Evolutionary conservation across 495 filamentous ascomycete species (phyloP), one percentile per base, ranked within the genome.

Genomic region (Penicillium samsonianum): DNA sequence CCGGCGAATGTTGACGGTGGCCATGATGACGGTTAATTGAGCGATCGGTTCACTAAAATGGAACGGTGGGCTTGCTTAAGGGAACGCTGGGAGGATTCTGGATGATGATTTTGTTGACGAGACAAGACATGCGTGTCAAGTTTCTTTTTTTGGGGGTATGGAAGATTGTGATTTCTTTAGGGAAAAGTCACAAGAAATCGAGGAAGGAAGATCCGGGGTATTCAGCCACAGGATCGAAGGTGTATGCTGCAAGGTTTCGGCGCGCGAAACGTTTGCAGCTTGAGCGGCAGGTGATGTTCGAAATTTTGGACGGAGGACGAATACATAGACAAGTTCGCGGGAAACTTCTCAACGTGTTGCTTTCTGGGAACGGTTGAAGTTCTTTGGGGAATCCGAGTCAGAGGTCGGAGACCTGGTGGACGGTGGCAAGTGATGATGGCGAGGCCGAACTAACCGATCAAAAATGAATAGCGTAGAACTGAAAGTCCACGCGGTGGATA

Each of bases 1-100:
- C 77, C 94, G 90, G 74, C 92, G 93, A 82, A 98, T 92, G 78
- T 98, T 98, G 84, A 98, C 81, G 77, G 87, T 89, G 76, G 87
- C 87, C 89, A 93, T 93, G 75, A 60, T 86, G 80, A 81, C 83
- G 78, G 76, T 79, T 55, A 51, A 19, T 51, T 50, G 50, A 42
- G n/a, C 28, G 20, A 42, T 53, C 55, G 26, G 37, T 41, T 67
- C 66, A 69, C 50, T 48, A 65, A 52, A 65, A 59, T n/a, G 57
- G 53, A 64, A 59, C 50, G 52, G 26, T 47, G 37, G 48, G 57
- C 37, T 68, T 65, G 62, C 57, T 60, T 54, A 60, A 67, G 31
- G 69, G 48, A 64, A 67, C 65, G 67, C 74, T 73, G 66, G 73
- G 69, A 68, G 70, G 65, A 65, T 66, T 71, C 68, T 73, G 67